Base-by-base conservation (phyloP, 805 yeast genomes). In the Henningerozyma blattae region DNA sequence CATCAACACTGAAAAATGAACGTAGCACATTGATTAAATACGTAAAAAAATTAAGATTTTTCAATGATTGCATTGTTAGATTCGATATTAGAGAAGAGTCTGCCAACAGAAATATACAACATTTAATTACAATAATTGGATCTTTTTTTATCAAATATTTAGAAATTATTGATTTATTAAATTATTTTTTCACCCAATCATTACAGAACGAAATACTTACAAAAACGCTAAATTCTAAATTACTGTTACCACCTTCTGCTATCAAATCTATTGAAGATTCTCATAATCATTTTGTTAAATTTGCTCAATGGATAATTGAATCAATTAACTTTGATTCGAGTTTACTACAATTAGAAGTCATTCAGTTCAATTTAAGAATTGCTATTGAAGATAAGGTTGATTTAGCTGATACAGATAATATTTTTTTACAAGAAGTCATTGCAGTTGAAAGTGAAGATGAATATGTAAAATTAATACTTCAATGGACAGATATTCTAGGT, bases 291-390 rank as follows among this genome's bases (percentile, higher is more conserved):
- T 54, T 49, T 34, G 52, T 54, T 19, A 56, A 56, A 28, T 55
- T 50, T 36, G 50, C 53, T 5, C 60, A 56, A 37, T 56, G 61
- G 61, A 43, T 51, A 50, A 33, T 51, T 13, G 60, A 54, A 29
- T 47, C 60, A 0, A 24, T 53, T 22, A 45, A 41, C 4, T 31
- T 43, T 6, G 43, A 36, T 6, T 44, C 41, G 33, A 34, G 37
- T 1, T 27, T 49, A 6, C 24, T 45, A 27, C 43, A 47, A 8
- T 37, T 54, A 28, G 61, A 56, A 34, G 47, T 56, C 3, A 40
- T 56, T 8, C 49, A 48, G 27, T 47, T 53, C 29, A 48, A 58
- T 7, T 30, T 46, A 9, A 56, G 47, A 35, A 53, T 54, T 38
- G 60, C 59, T 3, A 36, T 36, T 15, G 59, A 54, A 30, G 54